Evolutionary conservation across 2,329 filamentous ascomycete species (phyloP).

Genomic region (Cadophora gregata): DNA sequence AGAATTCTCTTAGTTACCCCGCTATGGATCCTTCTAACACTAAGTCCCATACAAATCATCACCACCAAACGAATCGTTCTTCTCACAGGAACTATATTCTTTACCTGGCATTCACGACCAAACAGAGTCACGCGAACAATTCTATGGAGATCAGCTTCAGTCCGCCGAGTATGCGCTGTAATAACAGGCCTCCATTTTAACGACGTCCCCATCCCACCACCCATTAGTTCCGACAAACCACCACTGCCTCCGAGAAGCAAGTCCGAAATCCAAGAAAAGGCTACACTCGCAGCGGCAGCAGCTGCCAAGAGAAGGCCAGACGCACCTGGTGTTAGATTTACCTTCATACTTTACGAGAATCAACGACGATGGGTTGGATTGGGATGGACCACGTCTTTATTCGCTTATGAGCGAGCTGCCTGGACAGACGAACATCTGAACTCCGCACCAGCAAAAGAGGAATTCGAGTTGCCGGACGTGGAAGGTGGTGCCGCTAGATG

Average conservation of each 20-base stretch:
- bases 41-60: conserved; percentile 83
- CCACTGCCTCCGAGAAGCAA: conserved; percentile 41
- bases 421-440: conserved; percentile 99
- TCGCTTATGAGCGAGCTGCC: conserved; percentile 85
- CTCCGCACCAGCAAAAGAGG: conserved; percentile 74
- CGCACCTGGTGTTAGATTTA: conserved; percentile 88
- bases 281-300: conserved; percentile 44
- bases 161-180: conserved; percentile 71
- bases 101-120: conserved; percentile 92
- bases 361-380: conserved; percentile 94
- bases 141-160: conserved; percentile 83
- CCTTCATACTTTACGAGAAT: conserved; percentile 96
- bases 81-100: conserved; percentile 81
- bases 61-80: conserved; percentile 85
- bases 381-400: conserved; percentile 91
- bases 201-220: conserved; percentile 47
- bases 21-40: conserved; percentile 82
- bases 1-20: conserved; percentile 88
- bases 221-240: conserved; percentile 39
- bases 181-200: conserved; percentile 83
- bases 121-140: conserved; percentile 85
- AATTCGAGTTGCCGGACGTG: conserved; percentile 71
- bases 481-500: conserved; percentile 67
- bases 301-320: conserved; percentile 49
- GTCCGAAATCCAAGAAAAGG: conserved; percentile 35